Percentiles rank a stretch among this genome's conserved stretches.
phyloP scores from a whole-genome alignment of 208 protist genomes.

The Porcisia deanei region DNA sequence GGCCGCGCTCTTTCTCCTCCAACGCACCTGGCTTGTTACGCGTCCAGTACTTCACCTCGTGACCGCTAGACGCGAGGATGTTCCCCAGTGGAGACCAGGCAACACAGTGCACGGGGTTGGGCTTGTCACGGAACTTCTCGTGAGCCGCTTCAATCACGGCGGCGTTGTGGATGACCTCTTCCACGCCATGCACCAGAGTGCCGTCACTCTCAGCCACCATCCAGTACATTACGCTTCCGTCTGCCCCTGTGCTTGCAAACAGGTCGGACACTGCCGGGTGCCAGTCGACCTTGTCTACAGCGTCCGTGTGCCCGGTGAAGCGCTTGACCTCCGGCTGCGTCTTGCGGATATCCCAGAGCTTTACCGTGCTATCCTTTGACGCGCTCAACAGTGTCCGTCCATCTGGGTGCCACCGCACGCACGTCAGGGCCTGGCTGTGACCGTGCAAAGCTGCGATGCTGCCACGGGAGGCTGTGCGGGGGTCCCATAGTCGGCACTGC shows the following conservation, averaged over 20 bases:
- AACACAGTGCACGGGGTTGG: constrained; percentile 76
- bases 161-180: constrained; percentile 57
- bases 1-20: constrained; percentile 80
- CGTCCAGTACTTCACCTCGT: constrained; percentile 89
- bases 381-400: constrained; percentile 76
- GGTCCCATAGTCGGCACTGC: constrained; percentile 87
- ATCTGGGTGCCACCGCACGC: constrained; percentile 85
- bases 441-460: constrained; percentile 82
- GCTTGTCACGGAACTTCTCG: constrained; percentile 75
- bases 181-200: constrained; percentile 56
- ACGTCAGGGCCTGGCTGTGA: constrained; percentile 79
- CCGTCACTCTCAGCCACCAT: constrained; percentile 79
- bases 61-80: constrained; percentile 72
- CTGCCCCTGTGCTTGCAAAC: constrained; percentile 74
- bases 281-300: constrained; percentile 80
- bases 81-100: constrained; percentile 86
- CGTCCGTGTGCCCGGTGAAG: constrained; percentile 75
- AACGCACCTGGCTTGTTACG: constrained; percentile 86
- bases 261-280: constrained; percentile 76
- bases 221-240: constrained; percentile 86
- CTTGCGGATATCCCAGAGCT: constrained; percentile 88
- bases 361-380: constrained; percentile 77
- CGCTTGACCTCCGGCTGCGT: constrained; percentile 72
- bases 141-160: constrained; percentile 78
- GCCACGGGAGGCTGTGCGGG: constrained; percentile 68